Evolutionary conservation across 805 yeast genomes (phyloP), one percentile per base, ranked within the genome.

Genomic region (Teunomyces kruisii): DNA sequence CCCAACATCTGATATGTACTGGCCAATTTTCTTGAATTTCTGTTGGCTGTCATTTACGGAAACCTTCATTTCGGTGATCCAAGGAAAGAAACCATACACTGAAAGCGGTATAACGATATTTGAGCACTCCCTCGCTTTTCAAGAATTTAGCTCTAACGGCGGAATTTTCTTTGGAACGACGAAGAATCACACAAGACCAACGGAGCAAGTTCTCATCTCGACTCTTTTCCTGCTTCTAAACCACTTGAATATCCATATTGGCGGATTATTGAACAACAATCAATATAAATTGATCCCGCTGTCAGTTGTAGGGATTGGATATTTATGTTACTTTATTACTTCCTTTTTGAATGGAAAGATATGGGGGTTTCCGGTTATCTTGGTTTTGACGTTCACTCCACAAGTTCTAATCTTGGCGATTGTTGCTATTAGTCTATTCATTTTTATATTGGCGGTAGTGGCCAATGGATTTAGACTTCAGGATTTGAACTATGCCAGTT

Each of bases 61-160:
- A 61, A 80, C 88, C 0, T 81, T 85, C 54, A 68, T 81, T 8
- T 71, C 85, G 2, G 79, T 78, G 22, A 71, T 81, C 7, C 72
- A 75, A 44, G 87, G 86, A 8, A 50, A 49, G 32, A 68, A 68
- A 35, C 86, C 88, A 6, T 71, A 75, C 44, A 75, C 79, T 15
- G 91, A 84, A 45, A 76, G 83, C 12, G 88, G 88, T 0, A 68
- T 86, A 50, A 83, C 94, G 0, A 64, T 86, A 29, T 85, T 86
- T 62, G 94, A 87, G 59, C 84, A 81, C 54, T 84, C 92, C 3
- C 60, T 85, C 12, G 87, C 88, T 9, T 84, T 84, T 57, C 91
- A 86, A 55, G 94, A 86, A 53, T 82, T 77, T 46, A 85, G 76
- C 58, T 70, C 73, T 16, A 65, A 63, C 2, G 54, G 54, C 0